A percentile compares a stretch with the other conserved stretches of the same genome.
Conservation (phyloP, 345 rosid species). For the Aethionema arabicum region DNA sequence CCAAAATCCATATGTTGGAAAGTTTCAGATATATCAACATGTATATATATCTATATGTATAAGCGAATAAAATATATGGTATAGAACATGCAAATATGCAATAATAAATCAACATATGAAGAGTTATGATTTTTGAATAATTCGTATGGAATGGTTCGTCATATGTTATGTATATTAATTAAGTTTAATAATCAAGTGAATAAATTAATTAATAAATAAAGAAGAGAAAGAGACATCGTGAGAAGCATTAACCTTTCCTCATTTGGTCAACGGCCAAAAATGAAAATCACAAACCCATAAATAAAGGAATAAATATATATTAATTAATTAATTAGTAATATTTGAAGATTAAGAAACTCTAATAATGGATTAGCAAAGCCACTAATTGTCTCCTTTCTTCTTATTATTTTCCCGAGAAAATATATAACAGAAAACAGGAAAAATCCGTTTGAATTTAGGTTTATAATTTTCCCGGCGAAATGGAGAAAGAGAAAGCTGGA, state of each 20-base stretch:
- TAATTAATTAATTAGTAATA: constrained; percentile 30
- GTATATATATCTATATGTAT: too few relatives aligned
- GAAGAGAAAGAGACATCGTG: constrained; percentile 24
- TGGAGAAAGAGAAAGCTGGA: constrained; percentile 42
- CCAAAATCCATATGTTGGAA: too few relatives aligned
- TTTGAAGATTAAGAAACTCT: constrained; percentile 21
- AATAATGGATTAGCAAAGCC: constrained; percentile 32
- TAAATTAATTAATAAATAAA: too few relatives aligned
- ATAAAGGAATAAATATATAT: not conserved
- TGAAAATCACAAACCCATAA: constrained; percentile 15
- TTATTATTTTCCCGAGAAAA: constrained; percentile 11
- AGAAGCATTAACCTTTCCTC: constrained; percentile 29
- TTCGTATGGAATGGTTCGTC: too few relatives aligned
- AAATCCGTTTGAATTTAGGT: constrained; percentile 8
- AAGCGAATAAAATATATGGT: too few relatives aligned
- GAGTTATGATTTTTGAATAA: too few relatives aligned
- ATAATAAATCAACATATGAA: too few relatives aligned
- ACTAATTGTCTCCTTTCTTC: constrained; percentile 18
- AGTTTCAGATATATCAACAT: too few relatives aligned
- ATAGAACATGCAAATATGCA: too few relatives aligned
- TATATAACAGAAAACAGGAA: not conserved
- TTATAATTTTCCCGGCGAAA: constrained; percentile 37
- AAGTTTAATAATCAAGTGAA: too few relatives aligned
- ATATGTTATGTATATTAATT: too few relatives aligned
- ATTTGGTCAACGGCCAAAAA: constrained; percentile 31